A percentile compares a stretch with the other conserved stretches of the same genome.
phyloP scores from a whole-genome alignment of 2,329 filamentous ascomycete species.

The Microcyclospora tardicrescens region DNA sequence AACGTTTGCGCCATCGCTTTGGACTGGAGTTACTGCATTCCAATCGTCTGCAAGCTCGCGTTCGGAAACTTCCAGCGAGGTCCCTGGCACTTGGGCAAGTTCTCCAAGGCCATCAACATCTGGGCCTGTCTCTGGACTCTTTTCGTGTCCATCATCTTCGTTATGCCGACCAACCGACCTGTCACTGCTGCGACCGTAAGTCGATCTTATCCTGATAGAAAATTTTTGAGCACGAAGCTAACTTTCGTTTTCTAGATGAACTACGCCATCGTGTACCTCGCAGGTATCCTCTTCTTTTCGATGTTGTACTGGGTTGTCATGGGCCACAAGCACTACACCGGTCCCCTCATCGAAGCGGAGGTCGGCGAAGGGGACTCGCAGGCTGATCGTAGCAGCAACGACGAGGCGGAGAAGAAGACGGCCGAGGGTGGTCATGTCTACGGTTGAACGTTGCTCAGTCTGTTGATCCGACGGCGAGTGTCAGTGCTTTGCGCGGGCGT shows the following conservation, averaged over 20 bases:
- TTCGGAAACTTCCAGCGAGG: constrained; percentile 38
- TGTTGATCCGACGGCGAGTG: too few relatives aligned
- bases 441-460: too few relatives aligned
- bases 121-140: constrained; percentile 41
- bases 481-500: too few relatives aligned
- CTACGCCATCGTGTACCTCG: constrained; percentile 41
- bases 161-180: constrained; percentile 38
- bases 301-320: constrained; percentile 34
- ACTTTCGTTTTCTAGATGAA: constrained; percentile 33
- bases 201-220: background rate
- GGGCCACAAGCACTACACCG: constrained; percentile 38
- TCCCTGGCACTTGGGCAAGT: constrained; percentile 39
- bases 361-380: constrained; percentile 9
- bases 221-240: background rate
- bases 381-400: constrained; percentile 9
- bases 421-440: constrained; percentile 1
- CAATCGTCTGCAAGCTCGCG: constrained; percentile 40
- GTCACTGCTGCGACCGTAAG: constrained; percentile 34
- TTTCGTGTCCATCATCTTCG: constrained; percentile 42
- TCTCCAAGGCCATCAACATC: constrained; percentile 30
- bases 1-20: constrained; percentile 43
- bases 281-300: constrained; percentile 33
- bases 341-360: constrained; percentile 28
- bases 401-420: constrained; percentile 6
- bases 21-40: constrained; percentile 45